Evolutionary conservation across 352 stramenopile species (phyloP).

Genomic region (Globisporangium echinulatum): DNA sequence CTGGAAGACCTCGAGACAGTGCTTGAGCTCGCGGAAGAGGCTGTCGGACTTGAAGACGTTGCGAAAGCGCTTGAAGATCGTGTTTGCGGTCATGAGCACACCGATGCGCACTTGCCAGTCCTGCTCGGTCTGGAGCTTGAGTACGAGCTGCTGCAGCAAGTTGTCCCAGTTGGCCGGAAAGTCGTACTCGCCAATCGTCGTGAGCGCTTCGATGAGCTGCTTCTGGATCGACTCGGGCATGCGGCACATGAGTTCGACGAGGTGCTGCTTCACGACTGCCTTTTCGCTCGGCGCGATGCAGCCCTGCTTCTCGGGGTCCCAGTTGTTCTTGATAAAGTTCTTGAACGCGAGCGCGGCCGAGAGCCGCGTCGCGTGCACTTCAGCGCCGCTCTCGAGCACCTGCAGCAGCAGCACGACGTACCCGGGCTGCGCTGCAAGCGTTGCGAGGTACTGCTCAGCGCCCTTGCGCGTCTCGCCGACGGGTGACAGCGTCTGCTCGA

Average conservation of each 20-base stretch:
- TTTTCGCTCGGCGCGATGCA: constrained; percentile 84
- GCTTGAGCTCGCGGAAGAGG: constrained; percentile 94
- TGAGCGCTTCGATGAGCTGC: constrained; percentile 96
- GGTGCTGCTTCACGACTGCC: constrained; percentile 93
- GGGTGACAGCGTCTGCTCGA: constrained; percentile 77
- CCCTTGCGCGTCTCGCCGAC: constrained; percentile 62
- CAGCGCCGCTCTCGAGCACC: constrained; percentile 55
- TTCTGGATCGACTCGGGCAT: constrained; percentile 90
- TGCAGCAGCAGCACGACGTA: constrained; percentile 71
- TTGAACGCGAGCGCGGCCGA: constrained; percentile 91
- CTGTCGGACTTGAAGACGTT: constrained; percentile 95
- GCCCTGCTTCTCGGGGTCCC: constrained; percentile 87
- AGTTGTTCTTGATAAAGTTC: constrained; percentile 98
- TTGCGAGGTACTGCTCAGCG: constrained; percentile 59
- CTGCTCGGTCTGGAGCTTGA: constrained; percentile 84
- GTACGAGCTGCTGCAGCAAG: constrained; percentile 92
- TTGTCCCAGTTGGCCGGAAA: constrained; percentile 96
- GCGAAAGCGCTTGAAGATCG: constrained; percentile 96
- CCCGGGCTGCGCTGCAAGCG: constrained; percentile 51
- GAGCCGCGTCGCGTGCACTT: constrained; percentile 64
- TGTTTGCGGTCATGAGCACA: constrained; percentile 97
- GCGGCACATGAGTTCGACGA: constrained; percentile 99
- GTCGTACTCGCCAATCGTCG: constrained; percentile 95
- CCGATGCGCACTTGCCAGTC: constrained; percentile 93
- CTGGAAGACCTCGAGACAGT: constrained; percentile 92